Evolutionary conservation across 495 filamentous ascomycete genomes (phyloP).

Genomic region (Tricharina praecox): DNA sequence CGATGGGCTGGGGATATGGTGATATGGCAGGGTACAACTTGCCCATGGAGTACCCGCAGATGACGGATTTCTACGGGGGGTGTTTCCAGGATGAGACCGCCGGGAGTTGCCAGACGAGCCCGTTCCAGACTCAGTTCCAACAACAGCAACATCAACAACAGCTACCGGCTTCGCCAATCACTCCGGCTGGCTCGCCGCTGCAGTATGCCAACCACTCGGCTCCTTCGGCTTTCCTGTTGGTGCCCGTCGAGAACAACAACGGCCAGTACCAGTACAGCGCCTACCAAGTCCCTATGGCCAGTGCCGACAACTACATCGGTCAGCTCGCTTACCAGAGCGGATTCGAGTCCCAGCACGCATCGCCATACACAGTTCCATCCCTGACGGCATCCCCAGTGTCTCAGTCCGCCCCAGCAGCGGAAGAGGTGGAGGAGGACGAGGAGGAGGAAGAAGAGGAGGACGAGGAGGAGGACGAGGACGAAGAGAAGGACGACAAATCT

Average conservation of each 20-base stretch:
- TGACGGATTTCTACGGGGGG: slow-evolving; percentile 6
- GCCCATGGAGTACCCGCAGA: slow-evolving; percentile 8
- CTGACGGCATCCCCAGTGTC: background rate
- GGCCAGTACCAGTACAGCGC: slow-evolving; percentile 9
- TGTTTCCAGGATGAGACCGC: background rate
- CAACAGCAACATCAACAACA: too few relatives aligned
- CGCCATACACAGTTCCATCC: background rate
- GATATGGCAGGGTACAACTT: slow-evolving; percentile 16
- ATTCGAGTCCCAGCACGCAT: slow-evolving; percentile 3
- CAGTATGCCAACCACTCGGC: slow-evolving; percentile 4
- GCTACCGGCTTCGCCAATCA: slow-evolving; percentile 17
- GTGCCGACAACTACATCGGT: background rate
- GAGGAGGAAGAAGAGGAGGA: slow-evolving; percentile 3
- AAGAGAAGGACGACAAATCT: slow-evolving; percentile 15
- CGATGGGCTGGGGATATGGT: slow-evolving; percentile 12
- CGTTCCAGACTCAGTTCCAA: slow-evolving; percentile 3
- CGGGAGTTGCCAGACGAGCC: slow-evolving; percentile 16
- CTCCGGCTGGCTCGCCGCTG: slow-evolving; percentile 19
- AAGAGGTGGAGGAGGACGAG: background rate
- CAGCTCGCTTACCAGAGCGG: slow-evolving; percentile 5
- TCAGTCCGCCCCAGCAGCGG: slow-evolving; percentile 5
- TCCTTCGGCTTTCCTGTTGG: slow-evolving; percentile 14
- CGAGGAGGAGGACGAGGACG: slow-evolving; percentile 17
- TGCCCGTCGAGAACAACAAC: slow-evolving; percentile 9
- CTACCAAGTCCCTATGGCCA: background rate